Conservation (phyloP, 2,329 filamentous ascomycete species). For the Sclerotinia borealis region DNA sequence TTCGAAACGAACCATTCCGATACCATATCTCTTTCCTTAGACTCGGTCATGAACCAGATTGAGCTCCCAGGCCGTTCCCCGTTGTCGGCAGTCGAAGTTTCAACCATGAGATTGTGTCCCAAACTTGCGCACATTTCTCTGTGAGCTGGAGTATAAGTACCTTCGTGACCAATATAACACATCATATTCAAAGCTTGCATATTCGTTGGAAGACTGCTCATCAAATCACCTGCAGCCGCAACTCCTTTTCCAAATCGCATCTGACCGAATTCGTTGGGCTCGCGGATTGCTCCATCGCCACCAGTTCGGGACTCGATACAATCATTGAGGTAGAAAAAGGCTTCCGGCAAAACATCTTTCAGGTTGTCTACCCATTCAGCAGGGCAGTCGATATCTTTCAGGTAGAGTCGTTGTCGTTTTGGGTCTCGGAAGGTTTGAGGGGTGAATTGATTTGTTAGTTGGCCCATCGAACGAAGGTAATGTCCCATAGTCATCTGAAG, state of each 20-base stretch:
- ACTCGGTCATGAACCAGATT: slow-evolving; percentile 98
- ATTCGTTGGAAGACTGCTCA: slow-evolving; percentile 79
- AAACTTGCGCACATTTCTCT: slow-evolving; percentile 96
- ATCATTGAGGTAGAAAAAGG: slow-evolving; percentile 87
- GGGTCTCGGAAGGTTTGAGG: slow-evolving; percentile 71
- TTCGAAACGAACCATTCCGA: slow-evolving; percentile 91
- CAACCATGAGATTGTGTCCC: slow-evolving; percentile 98
- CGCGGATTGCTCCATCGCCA: slow-evolving; percentile 48
- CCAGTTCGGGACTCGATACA: slow-evolving; percentile 53
- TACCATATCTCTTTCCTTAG: slow-evolving; percentile 82
- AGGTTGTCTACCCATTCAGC: slow-evolving; percentile 78
- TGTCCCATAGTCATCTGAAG: slow-evolving; percentile 83
- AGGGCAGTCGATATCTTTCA: slow-evolving; percentile 97
- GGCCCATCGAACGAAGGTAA: slow-evolving; percentile 81
- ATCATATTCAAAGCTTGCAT: slow-evolving; percentile 96
- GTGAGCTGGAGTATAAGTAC: slow-evolving; percentile 92
- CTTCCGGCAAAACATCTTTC: slow-evolving; percentile 68
- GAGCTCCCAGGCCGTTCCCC: slow-evolving; percentile 83
- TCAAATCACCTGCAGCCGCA: slow-evolving; percentile 78
- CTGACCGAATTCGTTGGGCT: slow-evolving; percentile 36
- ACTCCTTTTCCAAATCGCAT: slow-evolving; percentile 38
- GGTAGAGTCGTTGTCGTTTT: slow-evolving; percentile 77
- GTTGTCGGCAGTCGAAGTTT: slow-evolving; percentile 67
- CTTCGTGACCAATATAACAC: slow-evolving; percentile 97
- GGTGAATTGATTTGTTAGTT: slow-evolving; percentile 77